Evolutionary conservation across 768 basidiomycete genomes (phyloP).

Genomic region (Pluteus cervinus): DNA sequence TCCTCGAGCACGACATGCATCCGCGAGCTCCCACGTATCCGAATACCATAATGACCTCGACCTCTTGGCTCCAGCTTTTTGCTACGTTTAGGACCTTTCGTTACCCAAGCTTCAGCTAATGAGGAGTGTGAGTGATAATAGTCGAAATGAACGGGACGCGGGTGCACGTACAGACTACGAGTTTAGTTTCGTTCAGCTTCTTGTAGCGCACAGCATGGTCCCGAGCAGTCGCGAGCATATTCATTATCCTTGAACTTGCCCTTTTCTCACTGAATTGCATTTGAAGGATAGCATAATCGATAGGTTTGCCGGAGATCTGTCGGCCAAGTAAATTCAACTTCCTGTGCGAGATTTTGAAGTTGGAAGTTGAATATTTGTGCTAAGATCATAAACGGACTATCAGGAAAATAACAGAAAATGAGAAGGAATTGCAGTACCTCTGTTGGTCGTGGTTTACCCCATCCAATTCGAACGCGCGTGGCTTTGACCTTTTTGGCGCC

Average conservation of each 20-base stretch:
- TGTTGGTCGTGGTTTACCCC: constrained; percentile 19
- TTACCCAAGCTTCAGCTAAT: constrained; percentile 93
- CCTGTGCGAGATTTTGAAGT: constrained; percentile 90
- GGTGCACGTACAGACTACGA: constrained; percentile 71
- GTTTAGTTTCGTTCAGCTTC: constrained; percentile 59
- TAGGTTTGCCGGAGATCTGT: constrained; percentile 86
- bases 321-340: constrained; percentile 86
- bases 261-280: constrained; percentile 97
- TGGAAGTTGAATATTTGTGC: constrained; percentile 92
- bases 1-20: constrained; percentile 74
- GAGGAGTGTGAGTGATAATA: too few relatives aligned
- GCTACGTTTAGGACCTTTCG: constrained; percentile 63
- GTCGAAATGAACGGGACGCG: constrained; percentile 1
- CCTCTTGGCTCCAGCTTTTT: constrained; percentile 78
- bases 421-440: constrained; percentile 15
- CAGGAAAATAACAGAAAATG: background rate
- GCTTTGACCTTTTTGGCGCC: constrained; percentile 8
- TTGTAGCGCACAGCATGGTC: constrained; percentile 80
- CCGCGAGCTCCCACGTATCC: constrained; percentile 68
- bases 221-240: constrained; percentile 81
- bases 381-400: constrained; percentile 22
- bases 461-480: constrained; percentile 10
- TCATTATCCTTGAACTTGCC: constrained; percentile 79
- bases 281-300: constrained; percentile 93
- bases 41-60: constrained; percentile 74